Evolutionary conservation across 2,329 filamentous ascomycete genomes (phyloP).

Genomic region (Plenodomus lindquistii): DNA sequence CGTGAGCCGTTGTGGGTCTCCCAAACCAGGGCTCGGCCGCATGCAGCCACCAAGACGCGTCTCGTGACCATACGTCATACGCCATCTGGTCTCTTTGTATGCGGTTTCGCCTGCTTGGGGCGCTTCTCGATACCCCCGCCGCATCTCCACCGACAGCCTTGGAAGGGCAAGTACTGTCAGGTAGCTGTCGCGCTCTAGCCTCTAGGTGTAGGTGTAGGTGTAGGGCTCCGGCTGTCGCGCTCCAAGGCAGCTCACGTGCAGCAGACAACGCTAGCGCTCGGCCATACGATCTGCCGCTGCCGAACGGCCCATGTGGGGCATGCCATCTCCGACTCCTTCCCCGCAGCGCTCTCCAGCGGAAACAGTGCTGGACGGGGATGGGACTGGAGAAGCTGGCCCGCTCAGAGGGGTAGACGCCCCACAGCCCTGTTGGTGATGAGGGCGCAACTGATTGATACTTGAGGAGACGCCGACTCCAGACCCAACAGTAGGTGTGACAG

Average conservation of each 20-base stretch:
- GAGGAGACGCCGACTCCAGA: background rate
- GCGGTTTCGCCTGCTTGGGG: too few species aligned
- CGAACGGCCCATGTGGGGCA: constrained; percentile 20
- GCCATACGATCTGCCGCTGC: constrained; percentile 12
- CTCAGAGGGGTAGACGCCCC: constrained; percentile 3
- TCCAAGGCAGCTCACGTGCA: too few species aligned
- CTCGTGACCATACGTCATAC: background rate
- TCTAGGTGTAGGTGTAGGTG: too few species aligned
- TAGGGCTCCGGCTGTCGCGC: too few species aligned
- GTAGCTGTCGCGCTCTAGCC: too few species aligned
- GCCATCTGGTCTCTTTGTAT: background rate
- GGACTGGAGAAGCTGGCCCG: constrained; percentile 12
- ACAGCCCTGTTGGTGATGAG: background rate
- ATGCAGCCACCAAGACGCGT: background rate
- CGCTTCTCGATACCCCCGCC: too few species aligned
- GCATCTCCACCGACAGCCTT: too few species aligned
- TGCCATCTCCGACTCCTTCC: constrained; percentile 14
- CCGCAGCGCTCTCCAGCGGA: constrained; percentile 14
- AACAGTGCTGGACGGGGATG: background rate
- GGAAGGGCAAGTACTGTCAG: too few species aligned
- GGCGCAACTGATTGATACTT: background rate
- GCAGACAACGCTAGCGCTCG: background rate
- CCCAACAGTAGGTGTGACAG: too few species aligned
- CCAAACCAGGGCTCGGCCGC: too few species aligned
- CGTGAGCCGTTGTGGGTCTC: background rate